Base-by-base conservation (phyloP, 257 asterid genomes). In the Avicennia marina region DNA sequence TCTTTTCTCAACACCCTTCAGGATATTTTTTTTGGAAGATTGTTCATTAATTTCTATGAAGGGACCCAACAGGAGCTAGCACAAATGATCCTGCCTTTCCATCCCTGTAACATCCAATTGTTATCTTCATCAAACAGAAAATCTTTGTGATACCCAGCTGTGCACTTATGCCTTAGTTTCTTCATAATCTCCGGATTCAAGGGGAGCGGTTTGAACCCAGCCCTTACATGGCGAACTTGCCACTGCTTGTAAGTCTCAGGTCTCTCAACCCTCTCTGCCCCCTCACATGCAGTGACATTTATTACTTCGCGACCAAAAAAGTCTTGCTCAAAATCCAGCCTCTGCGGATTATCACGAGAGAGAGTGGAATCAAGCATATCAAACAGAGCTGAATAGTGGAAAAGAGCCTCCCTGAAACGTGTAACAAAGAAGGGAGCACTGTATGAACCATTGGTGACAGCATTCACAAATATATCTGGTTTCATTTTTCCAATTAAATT, bases 161-260 rank as follows among this genome's bases (percentile, higher is more conserved):
- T 55, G 22, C 47, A 65, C 83, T 81, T 90, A 11, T 53, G 65
- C 76, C 69, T 73, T 29, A 90, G 32, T 68, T 80, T 86, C 33
- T 65, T 72, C 65, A 86, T 26, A 50, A 81, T 13, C 66, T 68
- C 81, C 11, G 44, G 68, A 49, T 75, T 63, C 63, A 90, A 59
- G 0, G 93, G 81, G 6, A 86, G 65, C 17, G 81, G 83, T 78
- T 74, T 84, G 76, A 90, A 84, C 31, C 95, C 95, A 18, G 93
- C 93, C 72, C 95, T 78, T 40, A 55, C 26, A 52, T 68, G 81
- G 15, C 97, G 87, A 1, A 53, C 73, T 51, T 90, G 97, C 95
- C 97, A 90, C 51, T 82, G 95, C 84, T 82, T 90, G 75, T 84
- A 84, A 0, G 95, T 84, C 77, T 90, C 97, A 3, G 97, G 95